Conservation (phyloP, 805 yeast species). For the Starmera quercuum region DNA sequence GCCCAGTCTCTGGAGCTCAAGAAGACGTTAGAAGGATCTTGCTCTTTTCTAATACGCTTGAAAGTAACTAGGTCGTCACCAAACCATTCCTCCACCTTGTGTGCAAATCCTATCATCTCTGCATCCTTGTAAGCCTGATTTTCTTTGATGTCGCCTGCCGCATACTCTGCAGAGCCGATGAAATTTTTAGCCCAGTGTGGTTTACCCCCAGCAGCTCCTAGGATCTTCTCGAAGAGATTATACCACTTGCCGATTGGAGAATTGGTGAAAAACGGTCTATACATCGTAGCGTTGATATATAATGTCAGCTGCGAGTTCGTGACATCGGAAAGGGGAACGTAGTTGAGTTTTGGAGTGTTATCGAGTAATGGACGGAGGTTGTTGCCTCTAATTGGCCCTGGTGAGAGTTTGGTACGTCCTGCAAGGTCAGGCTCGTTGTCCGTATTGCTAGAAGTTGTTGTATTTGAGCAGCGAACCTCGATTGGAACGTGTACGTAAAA, state of each 20-base stretch:
- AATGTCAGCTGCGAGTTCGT: slow-evolving; percentile 74
- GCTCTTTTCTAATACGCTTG: slow-evolving; percentile 53
- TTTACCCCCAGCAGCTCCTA: slow-evolving; percentile 76
- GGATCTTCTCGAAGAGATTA: slow-evolving; percentile 68
- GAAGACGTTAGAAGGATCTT: slow-evolving; percentile 81
- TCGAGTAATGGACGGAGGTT: slow-evolving; percentile 75
- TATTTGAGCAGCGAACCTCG: slow-evolving; percentile 90
- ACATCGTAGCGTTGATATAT: slow-evolving; percentile 90
- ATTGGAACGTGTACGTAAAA: slow-evolving; percentile 92
- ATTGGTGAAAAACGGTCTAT: slow-evolving; percentile 80
- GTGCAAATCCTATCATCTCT: slow-evolving; percentile 74
- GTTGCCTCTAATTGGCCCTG: slow-evolving; percentile 85
- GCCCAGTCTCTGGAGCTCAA: slow-evolving; percentile 78
- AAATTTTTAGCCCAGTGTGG: slow-evolving; percentile 99
- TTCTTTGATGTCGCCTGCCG: slow-evolving; percentile 19
- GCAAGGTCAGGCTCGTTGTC: slow-evolving; percentile 38
- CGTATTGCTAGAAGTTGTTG: slow-evolving; percentile 34
- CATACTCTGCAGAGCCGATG: slow-evolving; percentile 44
- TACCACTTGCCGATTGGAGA: slow-evolving; percentile 79
- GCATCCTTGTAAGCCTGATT: slow-evolving; percentile 43
- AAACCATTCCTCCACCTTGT: slow-evolving; percentile 68
- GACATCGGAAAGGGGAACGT: slow-evolving; percentile 37
- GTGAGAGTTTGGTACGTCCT: slow-evolving; percentile 40
- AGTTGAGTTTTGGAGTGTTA: slow-evolving; percentile 61
- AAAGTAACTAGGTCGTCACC: slow-evolving; percentile 60